A percentile compares a stretch with the other conserved stretches of the same genome.
These are phyloP conservation scores for Claviceps spartinae DNA, from an alignment of 2,329 filamentous ascomycete species.

Conservation along the genomic window DNA sequence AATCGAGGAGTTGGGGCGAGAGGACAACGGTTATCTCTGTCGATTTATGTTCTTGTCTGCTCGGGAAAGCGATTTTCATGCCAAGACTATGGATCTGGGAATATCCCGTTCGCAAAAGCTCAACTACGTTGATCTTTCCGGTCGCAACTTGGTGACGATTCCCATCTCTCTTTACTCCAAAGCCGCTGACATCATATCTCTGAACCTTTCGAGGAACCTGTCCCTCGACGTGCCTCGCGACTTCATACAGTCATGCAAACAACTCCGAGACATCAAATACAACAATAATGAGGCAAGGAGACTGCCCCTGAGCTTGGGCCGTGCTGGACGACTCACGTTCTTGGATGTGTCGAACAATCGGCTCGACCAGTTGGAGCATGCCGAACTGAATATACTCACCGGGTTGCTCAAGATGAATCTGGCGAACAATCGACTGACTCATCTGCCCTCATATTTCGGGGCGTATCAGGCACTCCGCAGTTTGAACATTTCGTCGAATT, in stretches of 20 bases:
- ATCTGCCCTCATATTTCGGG: slow-evolving; percentile 69
- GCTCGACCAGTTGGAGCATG: slow-evolving; percentile 74
- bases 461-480: slow-evolving; percentile 67
- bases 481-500: slow-evolving; percentile 89
- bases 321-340: slow-evolving; percentile 70
- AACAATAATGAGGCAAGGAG: slow-evolving; percentile 86
- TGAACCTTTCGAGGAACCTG: slow-evolving; percentile 86
- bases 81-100: slow-evolving; percentile 57
- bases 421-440: slow-evolving; percentile 79
- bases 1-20: slow-evolving; percentile 84
- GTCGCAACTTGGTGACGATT: slow-evolving; percentile 84
- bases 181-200: slow-evolving; percentile 80
- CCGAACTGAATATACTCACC: slow-evolving; percentile 61
- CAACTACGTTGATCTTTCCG: slow-evolving; percentile 84
- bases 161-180: slow-evolving; percentile 89
- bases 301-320: slow-evolving; percentile 69
- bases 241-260: slow-evolving; percentile 87
- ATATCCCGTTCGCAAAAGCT: slow-evolving; percentile 78
- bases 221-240: slow-evolving; percentile 88
- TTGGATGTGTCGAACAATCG: slow-evolving; percentile 93
- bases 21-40: slow-evolving; percentile 94
- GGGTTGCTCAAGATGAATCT: slow-evolving; percentile 80
- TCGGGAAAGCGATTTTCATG: slow-evolving; percentile 68
- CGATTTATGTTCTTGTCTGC: slow-evolving; percentile 90
- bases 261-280: slow-evolving; percentile 88